phyloP scores from a whole-genome alignment of 2,329 filamentous ascomycete genomes.

The Neofusicoccum kwambonambiense region DNA sequence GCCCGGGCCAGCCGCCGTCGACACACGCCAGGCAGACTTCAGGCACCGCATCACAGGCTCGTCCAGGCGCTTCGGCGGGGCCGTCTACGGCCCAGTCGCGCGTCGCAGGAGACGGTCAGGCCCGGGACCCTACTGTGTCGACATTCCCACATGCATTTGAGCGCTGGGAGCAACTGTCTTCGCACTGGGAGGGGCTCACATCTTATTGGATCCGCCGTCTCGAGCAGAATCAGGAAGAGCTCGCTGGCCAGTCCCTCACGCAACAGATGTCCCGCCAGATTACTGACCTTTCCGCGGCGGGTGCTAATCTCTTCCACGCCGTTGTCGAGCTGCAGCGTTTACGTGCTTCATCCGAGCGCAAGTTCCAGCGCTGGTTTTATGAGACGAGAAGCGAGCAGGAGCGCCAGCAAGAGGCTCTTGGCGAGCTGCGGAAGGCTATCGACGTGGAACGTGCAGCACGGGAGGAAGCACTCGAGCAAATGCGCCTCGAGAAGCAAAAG shows the following conservation, averaged over 20 bases:
- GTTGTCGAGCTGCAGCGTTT: slow-evolving; percentile 94
- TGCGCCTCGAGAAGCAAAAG: slow-evolving; percentile 66
- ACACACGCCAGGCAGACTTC: slow-evolving; percentile 33
- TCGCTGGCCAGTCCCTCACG: slow-evolving; percentile 77
- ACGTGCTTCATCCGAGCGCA: slow-evolving; percentile 90
- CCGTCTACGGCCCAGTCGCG: slow-evolving; percentile 24
- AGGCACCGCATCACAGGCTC: slow-evolving; percentile 33
- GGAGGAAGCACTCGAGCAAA: slow-evolving; percentile 64
- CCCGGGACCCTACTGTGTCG: slow-evolving; percentile 48
- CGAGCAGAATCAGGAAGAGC: slow-evolving; percentile 84
- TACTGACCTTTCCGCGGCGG: slow-evolving; percentile 93
- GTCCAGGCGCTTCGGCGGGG: slow-evolving; percentile 26
- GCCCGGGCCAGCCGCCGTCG: background rate
- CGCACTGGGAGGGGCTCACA: slow-evolving; percentile 96
- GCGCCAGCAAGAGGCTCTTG: slow-evolving; percentile 76
- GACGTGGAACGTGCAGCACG: slow-evolving; percentile 70
- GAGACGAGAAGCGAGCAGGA: slow-evolving; percentile 89
- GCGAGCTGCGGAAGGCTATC: slow-evolving; percentile 73
- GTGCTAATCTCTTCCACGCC: slow-evolving; percentile 95
- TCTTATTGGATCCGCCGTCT: slow-evolving; percentile 95
- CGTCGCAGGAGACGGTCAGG: slow-evolving; percentile 26
- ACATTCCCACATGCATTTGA: slow-evolving; percentile 96
- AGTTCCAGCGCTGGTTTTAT: slow-evolving; percentile 98
- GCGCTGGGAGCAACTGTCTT: slow-evolving; percentile 93
- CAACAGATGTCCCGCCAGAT: slow-evolving; percentile 91